Conservation (phyloP, 805 yeast species). For the Saturnispora serradocipensis region DNA sequence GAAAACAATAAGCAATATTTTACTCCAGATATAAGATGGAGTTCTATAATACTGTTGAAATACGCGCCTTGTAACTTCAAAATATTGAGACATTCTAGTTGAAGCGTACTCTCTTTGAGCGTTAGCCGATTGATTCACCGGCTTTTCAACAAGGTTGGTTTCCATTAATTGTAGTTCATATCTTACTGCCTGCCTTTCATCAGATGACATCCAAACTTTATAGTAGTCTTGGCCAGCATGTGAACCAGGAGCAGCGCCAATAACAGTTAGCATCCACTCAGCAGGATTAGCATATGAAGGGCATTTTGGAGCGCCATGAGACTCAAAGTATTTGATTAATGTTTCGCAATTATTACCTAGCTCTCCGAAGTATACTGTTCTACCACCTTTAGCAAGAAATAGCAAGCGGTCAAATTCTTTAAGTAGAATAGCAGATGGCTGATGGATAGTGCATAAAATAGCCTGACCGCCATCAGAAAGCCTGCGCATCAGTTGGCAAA, state of each 20-base stretch:
- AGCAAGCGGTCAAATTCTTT: slow-evolving; percentile 71
- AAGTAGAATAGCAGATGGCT: slow-evolving; percentile 73
- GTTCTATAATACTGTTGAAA: slow-evolving; percentile 58
- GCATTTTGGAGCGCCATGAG: slow-evolving; percentile 55
- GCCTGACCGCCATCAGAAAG: slow-evolving; percentile 47
- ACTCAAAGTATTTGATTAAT: slow-evolving; percentile 58
- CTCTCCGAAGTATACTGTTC: slow-evolving; percentile 69
- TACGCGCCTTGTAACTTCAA: slow-evolving; percentile 41
- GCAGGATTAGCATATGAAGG: slow-evolving; percentile 71
- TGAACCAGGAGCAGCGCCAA: slow-evolving; percentile 77
- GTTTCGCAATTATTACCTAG: slow-evolving; percentile 47
- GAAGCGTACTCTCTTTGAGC: slow-evolving; percentile 40
- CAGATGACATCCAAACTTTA: slow-evolving; percentile 69
- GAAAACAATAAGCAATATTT: slow-evolving; percentile 40
- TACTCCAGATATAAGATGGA: slow-evolving; percentile 51
- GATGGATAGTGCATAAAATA: slow-evolving; percentile 66
- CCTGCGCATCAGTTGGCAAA: slow-evolving; percentile 43
- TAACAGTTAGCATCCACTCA: slow-evolving; percentile 86
- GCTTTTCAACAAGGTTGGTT: slow-evolving; percentile 37
- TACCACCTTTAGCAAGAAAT: slow-evolving; percentile 62
- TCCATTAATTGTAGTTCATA: slow-evolving; percentile 58
- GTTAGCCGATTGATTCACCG: slow-evolving; percentile 27
- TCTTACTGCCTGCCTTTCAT: slow-evolving; percentile 49
- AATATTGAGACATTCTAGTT: slow-evolving; percentile 31
- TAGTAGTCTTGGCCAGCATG: slow-evolving; percentile 63